Evolutionary conservation across 192 early-diverging fungal species (phyloP).

Genomic region (Gamsiella multidivaricata): DNA sequence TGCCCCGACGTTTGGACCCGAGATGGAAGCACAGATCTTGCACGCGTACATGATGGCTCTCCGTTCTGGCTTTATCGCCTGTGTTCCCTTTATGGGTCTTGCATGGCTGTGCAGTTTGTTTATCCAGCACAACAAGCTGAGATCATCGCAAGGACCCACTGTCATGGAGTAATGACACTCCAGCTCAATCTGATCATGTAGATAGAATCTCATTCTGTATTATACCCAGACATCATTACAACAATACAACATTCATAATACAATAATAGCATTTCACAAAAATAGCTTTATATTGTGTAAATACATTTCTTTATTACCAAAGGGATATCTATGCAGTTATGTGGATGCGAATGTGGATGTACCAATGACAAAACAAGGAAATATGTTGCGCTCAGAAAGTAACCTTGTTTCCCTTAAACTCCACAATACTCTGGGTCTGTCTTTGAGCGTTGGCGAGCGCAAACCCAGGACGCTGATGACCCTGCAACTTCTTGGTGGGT

Average conservation of each 20-base stretch:
- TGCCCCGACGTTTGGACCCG: conserved; percentile 43
- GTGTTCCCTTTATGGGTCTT: conserved; percentile 61
- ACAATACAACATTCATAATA: too few relatives aligned
- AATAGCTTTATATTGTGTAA: neutral
- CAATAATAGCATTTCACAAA: too few relatives aligned
- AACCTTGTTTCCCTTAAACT: conserved; percentile 76
- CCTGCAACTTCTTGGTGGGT: conserved; percentile 44
- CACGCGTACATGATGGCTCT: conserved; percentile 62
- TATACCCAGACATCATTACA: too few relatives aligned
- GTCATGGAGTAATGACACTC: conserved; percentile 28
- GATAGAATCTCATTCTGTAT: too few relatives aligned
- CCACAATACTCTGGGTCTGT: conserved; percentile 58
- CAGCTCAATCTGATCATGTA: too few relatives aligned
- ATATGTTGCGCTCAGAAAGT: conserved; percentile 59
- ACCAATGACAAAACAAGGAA: neutral
- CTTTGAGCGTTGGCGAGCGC: conserved; percentile 59
- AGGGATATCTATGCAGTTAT: neutral
- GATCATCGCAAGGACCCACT: conserved; percentile 6
- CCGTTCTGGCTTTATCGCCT: conserved; percentile 60
- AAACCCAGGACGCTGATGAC: conserved; percentile 57
- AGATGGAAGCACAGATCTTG: conserved; percentile 53
- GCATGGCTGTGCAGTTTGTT: conserved; percentile 55
- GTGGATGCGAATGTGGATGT: neutral
- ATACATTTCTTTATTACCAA: neutral
- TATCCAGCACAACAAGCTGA: conserved; percentile 51